Evolutionary conservation across 1,284 basidiomycete genomes (phyloP), one percentile per base, ranked within the genome.

Genomic region (Moesziomyces sp.): DNA sequence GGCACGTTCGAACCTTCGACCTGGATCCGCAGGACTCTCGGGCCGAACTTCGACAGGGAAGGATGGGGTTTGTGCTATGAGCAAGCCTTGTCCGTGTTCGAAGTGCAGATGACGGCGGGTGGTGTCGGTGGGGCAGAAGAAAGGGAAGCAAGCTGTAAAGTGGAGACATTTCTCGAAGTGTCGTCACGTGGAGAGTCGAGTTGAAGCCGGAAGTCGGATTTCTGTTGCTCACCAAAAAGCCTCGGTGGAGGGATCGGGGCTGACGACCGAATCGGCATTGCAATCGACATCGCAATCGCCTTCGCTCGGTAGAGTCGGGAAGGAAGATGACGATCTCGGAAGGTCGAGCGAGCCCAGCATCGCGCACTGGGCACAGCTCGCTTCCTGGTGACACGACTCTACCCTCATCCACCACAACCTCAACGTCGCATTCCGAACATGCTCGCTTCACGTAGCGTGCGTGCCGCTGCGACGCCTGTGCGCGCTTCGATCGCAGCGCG

Each of bases 361-460:
- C 46, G 19, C 30, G 18, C 21, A 30, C 30, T 19, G 30, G 30
- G 24, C 24, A 16, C 26, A 33, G 16, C 28, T 7, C 18, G 5
- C 23, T 33, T 18, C 19, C 11, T 45, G 1, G 3, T 26, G 24
- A 26, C 24, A 26, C 24, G 24, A 26, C 24, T 26, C 24, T 19
- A 18, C 11, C 44, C 9, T 45, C 44, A 26, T n/a, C 3, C 5
- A 11, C 44, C 8, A 21, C 30, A 13, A 11, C 21, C 18, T 10
- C 46, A 18, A 14, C 33, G n/a, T 40, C 14, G 35, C 14, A 8
- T 9, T 19, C 7, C 49, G 46, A 60, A 18, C 45, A 64, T 69
- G 66, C 55, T 65, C 40, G 61, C 61, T 40, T 71, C 61, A 40
- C 67, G 60, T 46, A 63, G 67, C 57, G 46, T 64, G 24, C 52